phyloP scores from a whole-genome alignment of 2,329 filamentous ascomycete species.

The Botrytis aclada region DNA sequence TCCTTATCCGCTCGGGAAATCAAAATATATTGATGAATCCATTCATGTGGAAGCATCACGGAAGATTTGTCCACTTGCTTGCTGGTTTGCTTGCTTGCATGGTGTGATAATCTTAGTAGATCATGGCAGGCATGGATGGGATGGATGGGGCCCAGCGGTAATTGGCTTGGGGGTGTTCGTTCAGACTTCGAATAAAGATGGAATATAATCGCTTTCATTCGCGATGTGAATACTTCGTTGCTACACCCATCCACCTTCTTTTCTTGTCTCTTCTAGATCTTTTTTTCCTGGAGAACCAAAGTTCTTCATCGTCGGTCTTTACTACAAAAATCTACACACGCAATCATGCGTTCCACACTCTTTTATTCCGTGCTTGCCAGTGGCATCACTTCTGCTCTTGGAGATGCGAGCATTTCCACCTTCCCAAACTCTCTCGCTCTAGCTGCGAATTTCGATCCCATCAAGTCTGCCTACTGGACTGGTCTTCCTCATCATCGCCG shows the following conservation, averaged over 20 bases:
- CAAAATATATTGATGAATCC: not conserved
- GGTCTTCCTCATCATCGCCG: constrained; percentile 58
- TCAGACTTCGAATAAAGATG: not conserved
- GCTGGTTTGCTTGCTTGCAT: not conserved
- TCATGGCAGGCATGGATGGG: not conserved
- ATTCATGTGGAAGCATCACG: not conserved
- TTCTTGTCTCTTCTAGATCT: not conserved
- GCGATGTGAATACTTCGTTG: not conserved
- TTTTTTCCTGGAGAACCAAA: not conserved
- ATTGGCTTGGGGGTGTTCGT: not conserved
- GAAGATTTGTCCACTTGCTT: not conserved
- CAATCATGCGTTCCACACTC: constrained; percentile 27
- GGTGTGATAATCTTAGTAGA: constrained; percentile 11
- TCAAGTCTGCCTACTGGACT: constrained; percentile 61
- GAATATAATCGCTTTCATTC: not conserved
- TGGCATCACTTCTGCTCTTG: constrained; percentile 24
- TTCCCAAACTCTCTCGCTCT: constrained; percentile 47
- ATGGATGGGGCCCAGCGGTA: not conserved
- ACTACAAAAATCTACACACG: not conserved
- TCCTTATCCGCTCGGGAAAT: not conserved
- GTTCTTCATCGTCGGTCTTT: constrained; percentile 15
- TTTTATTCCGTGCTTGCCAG: constrained; percentile 28
- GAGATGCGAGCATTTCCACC: constrained; percentile 28
- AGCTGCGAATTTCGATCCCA: constrained; percentile 52
- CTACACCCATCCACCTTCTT: not conserved